Conservation (phyloP, 2,329 filamentous ascomycete species). For the Phialocephala subalpina region DNA sequence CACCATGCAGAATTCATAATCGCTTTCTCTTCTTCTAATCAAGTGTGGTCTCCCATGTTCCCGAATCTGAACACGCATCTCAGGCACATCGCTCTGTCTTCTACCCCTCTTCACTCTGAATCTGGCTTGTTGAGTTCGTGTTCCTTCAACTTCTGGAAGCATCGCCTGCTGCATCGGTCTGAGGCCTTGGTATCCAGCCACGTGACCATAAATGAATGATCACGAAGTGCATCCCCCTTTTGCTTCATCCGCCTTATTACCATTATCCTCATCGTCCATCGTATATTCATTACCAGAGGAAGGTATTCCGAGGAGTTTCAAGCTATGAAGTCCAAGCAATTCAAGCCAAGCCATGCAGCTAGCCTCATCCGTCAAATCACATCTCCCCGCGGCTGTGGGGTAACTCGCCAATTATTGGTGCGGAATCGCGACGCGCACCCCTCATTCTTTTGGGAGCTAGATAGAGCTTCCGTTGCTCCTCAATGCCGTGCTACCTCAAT, state of each 20-base stretch:
- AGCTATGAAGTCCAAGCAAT: neutral
- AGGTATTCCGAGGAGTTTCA: neutral
- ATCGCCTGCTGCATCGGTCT: no score
- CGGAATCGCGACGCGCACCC: slow-evolving; percentile 16
- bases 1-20: neutral
- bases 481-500: neutral
- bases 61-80: neutral
- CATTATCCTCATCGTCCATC: neutral
- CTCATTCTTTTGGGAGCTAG: slow-evolving; percentile 5
- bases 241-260: neutral
- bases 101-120: neutral
- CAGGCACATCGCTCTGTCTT: neutral
- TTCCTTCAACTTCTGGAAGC: no score
- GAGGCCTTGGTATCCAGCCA: no score
- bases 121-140: no score
- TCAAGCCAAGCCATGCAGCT: neutral
- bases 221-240: no score
- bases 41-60: neutral
- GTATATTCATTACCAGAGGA: neutral
- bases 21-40: neutral
- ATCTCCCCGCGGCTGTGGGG: slow-evolving; percentile 4
- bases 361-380: neutral
- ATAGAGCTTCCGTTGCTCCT: slow-evolving; percentile 19
- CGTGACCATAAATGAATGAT: no score
- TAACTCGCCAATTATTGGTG: neutral